Percentiles rank a stretch among this genome's conserved stretches.
These are phyloP conservation scores for Albophoma yamanashiensis DNA, from an alignment of 2,329 filamentous ascomycete species.

Conservation along the genomic window DNA sequence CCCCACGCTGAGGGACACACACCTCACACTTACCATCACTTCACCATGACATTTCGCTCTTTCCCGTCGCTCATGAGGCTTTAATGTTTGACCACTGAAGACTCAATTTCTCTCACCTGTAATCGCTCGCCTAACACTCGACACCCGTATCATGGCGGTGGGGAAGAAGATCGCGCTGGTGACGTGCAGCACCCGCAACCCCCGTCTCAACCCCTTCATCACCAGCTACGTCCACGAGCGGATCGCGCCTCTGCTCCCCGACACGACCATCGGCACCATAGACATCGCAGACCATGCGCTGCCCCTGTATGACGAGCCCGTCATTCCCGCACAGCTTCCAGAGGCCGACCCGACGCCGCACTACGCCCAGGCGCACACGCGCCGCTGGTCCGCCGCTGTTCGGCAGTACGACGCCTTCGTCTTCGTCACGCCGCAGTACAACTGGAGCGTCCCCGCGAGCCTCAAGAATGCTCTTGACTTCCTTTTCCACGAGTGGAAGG, in stretches of 20 bases:
- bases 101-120: not conserved
- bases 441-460: constrained; percentile 40
- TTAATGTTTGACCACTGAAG: not conserved
- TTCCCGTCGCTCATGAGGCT: not conserved
- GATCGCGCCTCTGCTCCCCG: constrained; percentile 8
- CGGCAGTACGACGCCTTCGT: constrained; percentile 34
- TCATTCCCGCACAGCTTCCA: constrained; percentile 27
- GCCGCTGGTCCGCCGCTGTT: constrained; percentile 33
- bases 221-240: constrained; percentile 18
- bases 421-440: constrained; percentile 44
- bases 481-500: constrained; percentile 45
- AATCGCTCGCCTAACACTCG: not conserved
- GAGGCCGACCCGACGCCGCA: constrained; percentile 7
- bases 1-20: not conserved
- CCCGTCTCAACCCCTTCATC: constrained; percentile 22
- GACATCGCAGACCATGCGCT: constrained; percentile 29
- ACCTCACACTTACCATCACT: not conserved
- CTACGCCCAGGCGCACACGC: constrained; percentile 29
- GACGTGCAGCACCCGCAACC: constrained; percentile 21
- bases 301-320: constrained; percentile 32
- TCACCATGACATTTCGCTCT: not conserved
- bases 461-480: constrained; percentile 55
- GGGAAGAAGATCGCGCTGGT: constrained; percentile 21
- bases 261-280: constrained; percentile 13
- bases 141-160: not conserved